Percentiles rank a stretch among this genome's conserved stretches.
phyloP scores from a whole-genome alignment of 768 basidiomycete genomes.

The Mycena galopus region DNA sequence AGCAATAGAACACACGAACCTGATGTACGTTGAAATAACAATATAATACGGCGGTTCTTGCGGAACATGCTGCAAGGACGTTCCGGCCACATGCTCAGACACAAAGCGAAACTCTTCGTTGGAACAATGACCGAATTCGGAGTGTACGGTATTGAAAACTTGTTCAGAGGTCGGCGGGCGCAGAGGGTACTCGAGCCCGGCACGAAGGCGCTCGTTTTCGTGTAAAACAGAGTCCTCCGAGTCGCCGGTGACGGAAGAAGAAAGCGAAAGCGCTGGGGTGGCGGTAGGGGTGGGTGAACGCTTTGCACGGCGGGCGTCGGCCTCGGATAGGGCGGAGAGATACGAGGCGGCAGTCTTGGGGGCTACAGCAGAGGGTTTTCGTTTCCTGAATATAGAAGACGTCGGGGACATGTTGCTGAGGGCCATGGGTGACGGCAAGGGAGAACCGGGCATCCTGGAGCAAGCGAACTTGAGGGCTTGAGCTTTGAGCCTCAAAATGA shows the following conservation, averaged over 20 bases:
- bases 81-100: constrained; percentile 69
- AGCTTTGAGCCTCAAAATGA: too few species aligned
- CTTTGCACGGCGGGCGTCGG: constrained; percentile 75
- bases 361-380: constrained; percentile 45
- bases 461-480: too few species aligned
- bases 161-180: constrained; percentile 87
- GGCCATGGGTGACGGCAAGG: constrained; percentile 63
- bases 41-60: constrained; percentile 95
- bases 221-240: constrained; percentile 77
- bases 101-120: constrained; percentile 80
- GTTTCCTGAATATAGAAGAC: constrained; percentile 65
- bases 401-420: constrained; percentile 56
- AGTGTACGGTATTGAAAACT: constrained; percentile 82
- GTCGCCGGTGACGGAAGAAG: constrained; percentile 77
- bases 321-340: constrained; percentile 70
- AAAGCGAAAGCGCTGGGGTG: constrained; percentile 80
- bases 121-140: constrained; percentile 93
- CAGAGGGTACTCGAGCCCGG: constrained; percentile 68
- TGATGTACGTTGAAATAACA: constrained; percentile 89
- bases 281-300: constrained; percentile 61
- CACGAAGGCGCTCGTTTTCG: constrained; percentile 64
- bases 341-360: constrained; percentile 69
- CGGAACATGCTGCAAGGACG: constrained; percentile 69
- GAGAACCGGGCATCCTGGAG: constrained; percentile 28
- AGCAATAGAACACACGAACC: constrained; percentile 6